phyloP scores from a whole-genome alignment of 1,284 basidiomycete species.

The Neonothopanus nambi region DNA sequence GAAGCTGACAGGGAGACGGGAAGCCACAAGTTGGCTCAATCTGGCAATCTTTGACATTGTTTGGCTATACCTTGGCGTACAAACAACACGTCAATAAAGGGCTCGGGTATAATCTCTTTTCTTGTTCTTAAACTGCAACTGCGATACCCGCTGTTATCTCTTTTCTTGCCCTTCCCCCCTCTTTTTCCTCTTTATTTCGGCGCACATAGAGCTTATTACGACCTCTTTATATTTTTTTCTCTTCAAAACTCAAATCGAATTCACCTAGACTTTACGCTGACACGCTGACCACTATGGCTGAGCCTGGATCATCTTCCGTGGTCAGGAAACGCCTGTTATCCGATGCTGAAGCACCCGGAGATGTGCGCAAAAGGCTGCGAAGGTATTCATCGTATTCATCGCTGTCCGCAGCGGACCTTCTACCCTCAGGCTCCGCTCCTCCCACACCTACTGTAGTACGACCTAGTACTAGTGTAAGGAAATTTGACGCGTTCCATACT shows the following conservation, averaged over 20 bases:
- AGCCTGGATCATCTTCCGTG: constrained; percentile 1
- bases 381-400: not conserved
- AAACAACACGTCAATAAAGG: constrained; percentile 10
- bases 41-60: too few species aligned
- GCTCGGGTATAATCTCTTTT: not conserved
- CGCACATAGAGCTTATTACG: not conserved
- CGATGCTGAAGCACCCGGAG: not conserved
- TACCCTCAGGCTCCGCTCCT: too few species aligned
- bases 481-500: too few species aligned
- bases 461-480: too few species aligned
- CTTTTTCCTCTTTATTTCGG: not conserved
- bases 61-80: not conserved
- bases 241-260: not conserved
- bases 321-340: constrained; percentile 3
- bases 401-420: too few species aligned
- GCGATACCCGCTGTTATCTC: not conserved
- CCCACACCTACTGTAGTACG: too few species aligned
- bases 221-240: not conserved
- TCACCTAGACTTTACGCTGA: not conserved
- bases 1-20: too few species aligned
- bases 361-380: not conserved
- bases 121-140: constrained; percentile 3
- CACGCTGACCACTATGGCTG: not conserved
- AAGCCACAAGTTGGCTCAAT: too few species aligned
- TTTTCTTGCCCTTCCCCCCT: not conserved